Evolutionary conservation across 768 basidiomycete genomes (phyloP).

Genomic region (Pleurotus platypus): DNA sequence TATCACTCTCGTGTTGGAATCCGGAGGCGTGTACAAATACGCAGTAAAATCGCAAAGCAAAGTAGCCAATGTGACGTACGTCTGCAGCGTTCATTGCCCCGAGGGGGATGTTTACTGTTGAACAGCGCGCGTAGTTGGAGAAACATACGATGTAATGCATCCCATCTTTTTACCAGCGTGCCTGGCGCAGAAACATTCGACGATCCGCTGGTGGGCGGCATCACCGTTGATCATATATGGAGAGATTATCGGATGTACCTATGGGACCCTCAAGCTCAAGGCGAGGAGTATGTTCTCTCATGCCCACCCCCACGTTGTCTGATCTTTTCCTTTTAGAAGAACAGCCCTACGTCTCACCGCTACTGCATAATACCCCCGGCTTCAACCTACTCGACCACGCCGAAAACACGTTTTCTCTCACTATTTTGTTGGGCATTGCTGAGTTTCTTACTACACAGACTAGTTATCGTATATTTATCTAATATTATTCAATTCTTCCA

Average conservation of each 20-base stretch:
- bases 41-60: conserved; percentile 62
- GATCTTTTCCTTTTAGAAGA: not conserved
- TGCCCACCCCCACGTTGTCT: no score
- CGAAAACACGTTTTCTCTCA: no score
- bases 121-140: conserved; percentile 63
- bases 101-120: not conserved
- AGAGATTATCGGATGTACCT: conserved; percentile 62
- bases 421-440: no score
- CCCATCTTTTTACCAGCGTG: conserved; percentile 51
- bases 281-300: not conserved
- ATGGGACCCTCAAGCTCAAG: conserved; percentile 37
- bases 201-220: conserved; percentile 41
- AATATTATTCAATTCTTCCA: not conserved
- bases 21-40: conserved; percentile 66
- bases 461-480: not conserved
- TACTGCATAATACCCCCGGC: not conserved
- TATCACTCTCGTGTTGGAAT: conserved; percentile 64
- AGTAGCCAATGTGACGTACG: conserved; percentile 70
- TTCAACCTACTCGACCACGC: not conserved
- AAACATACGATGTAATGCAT: conserved; percentile 57
- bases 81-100: conserved; percentile 10
- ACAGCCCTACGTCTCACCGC: not conserved
- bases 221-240: conserved; percentile 66
- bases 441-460: not conserved
- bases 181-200: conserved; percentile 25